Percentiles rank a stretch among this genome's conserved stretches.
Conservation (phyloP, 192 early-diverging fungal genomes). For the Physocladia obscura region DNA sequence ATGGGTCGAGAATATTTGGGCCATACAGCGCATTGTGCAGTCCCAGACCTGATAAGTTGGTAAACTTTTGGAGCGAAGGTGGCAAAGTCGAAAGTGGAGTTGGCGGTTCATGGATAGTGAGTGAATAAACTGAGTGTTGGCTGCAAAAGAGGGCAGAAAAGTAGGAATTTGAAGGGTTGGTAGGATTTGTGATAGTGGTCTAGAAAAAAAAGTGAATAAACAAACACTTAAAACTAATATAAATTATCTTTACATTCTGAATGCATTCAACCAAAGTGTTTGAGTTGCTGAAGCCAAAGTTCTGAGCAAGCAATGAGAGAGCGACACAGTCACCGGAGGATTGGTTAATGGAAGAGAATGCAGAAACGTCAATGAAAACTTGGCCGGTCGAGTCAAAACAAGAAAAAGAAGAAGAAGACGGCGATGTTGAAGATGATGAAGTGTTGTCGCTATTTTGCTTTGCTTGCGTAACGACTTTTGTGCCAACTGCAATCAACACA, state of each 20-base stretch:
- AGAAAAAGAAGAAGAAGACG: too few species aligned
- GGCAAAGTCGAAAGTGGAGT: neutral
- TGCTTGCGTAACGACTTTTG: too few species aligned
- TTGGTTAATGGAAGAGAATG: neutral
- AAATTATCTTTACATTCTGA: neutral
- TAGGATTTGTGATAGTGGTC: slow-evolving; percentile 10
- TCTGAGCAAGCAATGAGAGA: neutral
- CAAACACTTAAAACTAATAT: neutral
- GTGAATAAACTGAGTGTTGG: neutral
- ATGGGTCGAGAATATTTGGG: neutral
- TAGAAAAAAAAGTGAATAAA: neutral
- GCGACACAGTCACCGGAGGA: neutral
- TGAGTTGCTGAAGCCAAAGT: neutral
- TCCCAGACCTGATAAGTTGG: neutral
- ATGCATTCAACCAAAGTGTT: neutral
- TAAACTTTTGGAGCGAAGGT: neutral
- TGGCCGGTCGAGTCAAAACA: neutral
- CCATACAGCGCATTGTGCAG: slow-evolving; percentile 10
- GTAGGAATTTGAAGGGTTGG: neutral
- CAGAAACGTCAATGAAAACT: neutral
- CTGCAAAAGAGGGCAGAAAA: slow-evolving; percentile 16
- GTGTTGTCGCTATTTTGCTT: too few species aligned
- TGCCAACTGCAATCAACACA: too few species aligned
- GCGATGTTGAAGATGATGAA: too few species aligned
- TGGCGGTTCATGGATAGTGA: slow-evolving; percentile 8